Percentiles rank a stretch among this genome's conserved stretches.
Conservation (phyloP, 1,284 basidiomycete genomes). For the Tylopilus orsonianus region DNA sequence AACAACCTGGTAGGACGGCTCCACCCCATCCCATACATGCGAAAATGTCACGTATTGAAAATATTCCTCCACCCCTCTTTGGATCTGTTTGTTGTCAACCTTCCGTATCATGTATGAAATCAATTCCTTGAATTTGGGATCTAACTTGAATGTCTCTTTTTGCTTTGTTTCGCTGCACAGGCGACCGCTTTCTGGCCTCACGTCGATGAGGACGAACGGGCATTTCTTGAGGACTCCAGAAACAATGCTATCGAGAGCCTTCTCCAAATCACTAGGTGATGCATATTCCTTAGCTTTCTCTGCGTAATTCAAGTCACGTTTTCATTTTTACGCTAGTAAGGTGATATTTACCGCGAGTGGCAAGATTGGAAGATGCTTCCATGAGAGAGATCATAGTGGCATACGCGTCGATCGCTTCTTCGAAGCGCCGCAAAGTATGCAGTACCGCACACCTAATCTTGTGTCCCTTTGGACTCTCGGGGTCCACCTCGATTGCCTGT, state of each 20-base stretch:
- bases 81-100: neutral
- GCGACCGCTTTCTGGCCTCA: constrained; percentile 6
- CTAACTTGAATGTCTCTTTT: constrained; percentile 7
- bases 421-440: neutral
- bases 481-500: neutral
- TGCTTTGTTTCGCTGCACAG: constrained; percentile 3
- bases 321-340: rapidly evolving
- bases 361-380: neutral
- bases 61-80: constrained; percentile 1
- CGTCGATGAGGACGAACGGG: constrained; percentile 9
- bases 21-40: too few relatives aligned
- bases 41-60: constrained; percentile 12
- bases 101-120: neutral
- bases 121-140: neutral
- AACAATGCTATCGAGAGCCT: neutral
- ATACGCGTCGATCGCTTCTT: constrained; percentile 4
- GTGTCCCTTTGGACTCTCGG: neutral
- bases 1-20: too few relatives aligned
- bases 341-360: neutral
- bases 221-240: neutral
- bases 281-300: neutral
- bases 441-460: constrained; percentile 1
- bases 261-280: neutral
- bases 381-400: neutral
- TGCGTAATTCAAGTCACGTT: neutral